Evolutionary conservation across 2,329 filamentous ascomycete genomes (phyloP).

Genomic region (Fusarium sublunatum): DNA sequence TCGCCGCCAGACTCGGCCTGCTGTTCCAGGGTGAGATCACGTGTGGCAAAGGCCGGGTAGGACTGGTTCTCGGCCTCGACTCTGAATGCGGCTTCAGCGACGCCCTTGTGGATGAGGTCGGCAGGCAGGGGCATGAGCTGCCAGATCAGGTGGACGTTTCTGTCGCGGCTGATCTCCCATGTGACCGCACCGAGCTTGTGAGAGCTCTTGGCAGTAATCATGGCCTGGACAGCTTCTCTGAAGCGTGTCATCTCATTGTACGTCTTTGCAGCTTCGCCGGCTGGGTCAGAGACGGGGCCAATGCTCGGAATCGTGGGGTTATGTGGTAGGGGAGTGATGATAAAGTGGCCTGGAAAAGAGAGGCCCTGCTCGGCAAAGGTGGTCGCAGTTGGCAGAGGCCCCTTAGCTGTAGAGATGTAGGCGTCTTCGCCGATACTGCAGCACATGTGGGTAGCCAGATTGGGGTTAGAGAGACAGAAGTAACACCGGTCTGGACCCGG

Average conservation of each 20-base stretch:
- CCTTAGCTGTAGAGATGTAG: conserved; percentile 93
- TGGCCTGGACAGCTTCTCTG: conserved; percentile 78
- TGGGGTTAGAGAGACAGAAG: conserved; percentile 92
- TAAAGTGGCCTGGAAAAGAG: conserved; percentile 83
- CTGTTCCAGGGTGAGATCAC: conserved; percentile 62
- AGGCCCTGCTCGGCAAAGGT: conserved; percentile 75
- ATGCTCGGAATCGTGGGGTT: conserved; percentile 79
- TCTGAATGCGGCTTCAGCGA: conserved; percentile 89
- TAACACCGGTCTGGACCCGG: conserved; percentile 85
- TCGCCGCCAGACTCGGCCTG: conserved; percentile 65
- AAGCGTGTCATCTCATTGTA: conserved; percentile 87
- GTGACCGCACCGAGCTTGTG: conserved; percentile 82
- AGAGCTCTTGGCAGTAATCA: conserved; percentile 70
- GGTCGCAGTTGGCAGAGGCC: conserved; percentile 77
- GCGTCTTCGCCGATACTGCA: conserved; percentile 87
- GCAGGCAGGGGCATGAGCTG: conserved; percentile 84
- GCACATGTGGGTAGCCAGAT: conserved; percentile 86
- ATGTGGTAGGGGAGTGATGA: conserved; percentile 91
- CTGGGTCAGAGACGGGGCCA: conserved; percentile 61
- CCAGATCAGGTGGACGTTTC: conserved; percentile 92
- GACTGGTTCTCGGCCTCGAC: conserved; percentile 83
- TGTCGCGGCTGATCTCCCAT: conserved; percentile 87
- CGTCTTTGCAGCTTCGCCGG: conserved; percentile 68
- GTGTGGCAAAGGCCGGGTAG: conserved; percentile 63
- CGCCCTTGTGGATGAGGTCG: conserved; percentile 73